Evolutionary conservation across 2,329 filamentous ascomycete species (phyloP).

Genomic region (Hyphodiscus sp.): DNA sequence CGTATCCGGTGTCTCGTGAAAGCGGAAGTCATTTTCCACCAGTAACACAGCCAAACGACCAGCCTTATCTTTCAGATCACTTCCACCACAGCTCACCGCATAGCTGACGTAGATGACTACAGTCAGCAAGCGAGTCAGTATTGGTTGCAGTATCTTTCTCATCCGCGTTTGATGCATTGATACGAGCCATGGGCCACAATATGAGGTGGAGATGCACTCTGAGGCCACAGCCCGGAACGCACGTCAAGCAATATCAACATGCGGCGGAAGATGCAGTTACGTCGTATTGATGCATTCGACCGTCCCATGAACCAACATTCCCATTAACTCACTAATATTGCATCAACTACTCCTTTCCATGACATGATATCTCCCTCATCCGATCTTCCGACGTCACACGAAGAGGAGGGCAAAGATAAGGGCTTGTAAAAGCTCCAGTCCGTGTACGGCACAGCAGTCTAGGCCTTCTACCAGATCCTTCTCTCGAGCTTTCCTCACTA

Average conservation of each 20-base stretch:
- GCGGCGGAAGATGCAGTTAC: not conserved
- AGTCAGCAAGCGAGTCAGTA: not conserved
- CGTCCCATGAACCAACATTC: not conserved
- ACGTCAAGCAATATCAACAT: not conserved
- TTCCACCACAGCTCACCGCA: not conserved
- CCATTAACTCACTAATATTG: not conserved
- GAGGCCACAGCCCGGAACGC: not conserved
- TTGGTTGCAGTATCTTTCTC: not conserved
- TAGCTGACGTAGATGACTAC: not conserved
- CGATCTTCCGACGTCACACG: not conserved
- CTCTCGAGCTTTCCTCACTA: not conserved
- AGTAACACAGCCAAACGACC: not conserved
- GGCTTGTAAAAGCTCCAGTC: not conserved
- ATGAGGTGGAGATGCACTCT: not conserved
- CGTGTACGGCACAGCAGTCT: not conserved
- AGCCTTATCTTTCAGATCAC: not conserved
- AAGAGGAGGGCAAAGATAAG: not conserved
- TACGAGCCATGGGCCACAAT: not conserved
- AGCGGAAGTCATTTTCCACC: not conserved
- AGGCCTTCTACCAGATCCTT: not conserved
- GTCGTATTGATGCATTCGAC: not conserved
- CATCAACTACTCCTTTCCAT: not conserved
- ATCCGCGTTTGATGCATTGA: not conserved
- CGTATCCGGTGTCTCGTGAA: not conserved
- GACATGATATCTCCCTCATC: not conserved